Evolutionary conservation across 805 yeast genomes (phyloP).

Genomic region (Metschnikowia henanensis): DNA sequence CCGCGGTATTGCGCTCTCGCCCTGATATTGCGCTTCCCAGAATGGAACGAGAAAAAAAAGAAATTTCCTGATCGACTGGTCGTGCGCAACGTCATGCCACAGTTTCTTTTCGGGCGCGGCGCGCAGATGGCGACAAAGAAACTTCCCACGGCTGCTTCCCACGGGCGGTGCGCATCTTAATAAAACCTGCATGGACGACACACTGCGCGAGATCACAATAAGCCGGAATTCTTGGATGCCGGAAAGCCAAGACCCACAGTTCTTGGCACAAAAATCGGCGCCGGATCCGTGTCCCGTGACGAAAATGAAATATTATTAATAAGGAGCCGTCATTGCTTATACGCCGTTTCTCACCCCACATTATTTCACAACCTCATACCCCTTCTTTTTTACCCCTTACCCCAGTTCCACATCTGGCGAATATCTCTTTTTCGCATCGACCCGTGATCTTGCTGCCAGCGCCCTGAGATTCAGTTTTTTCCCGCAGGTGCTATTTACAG

Average conservation of each 20-base stretch:
- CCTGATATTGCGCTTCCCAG: neutral
- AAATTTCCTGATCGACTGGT: conserved; percentile 1
- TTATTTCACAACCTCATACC: no score
- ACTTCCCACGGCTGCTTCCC: neutral
- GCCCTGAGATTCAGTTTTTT: no score
- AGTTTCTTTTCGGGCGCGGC: neutral
- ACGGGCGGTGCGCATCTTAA: conserved; percentile 10
- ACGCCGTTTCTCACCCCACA: no score
- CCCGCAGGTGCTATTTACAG: no score
- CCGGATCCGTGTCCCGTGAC: neutral
- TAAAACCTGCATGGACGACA: conserved; percentile 1
- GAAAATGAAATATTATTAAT: neutral
- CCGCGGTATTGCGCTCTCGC: neutral
- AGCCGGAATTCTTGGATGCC: conserved; percentile 1
- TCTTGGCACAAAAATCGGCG: conserved; percentile 4
- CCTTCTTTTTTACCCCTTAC: no score
- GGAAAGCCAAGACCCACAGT: conserved; percentile 2
- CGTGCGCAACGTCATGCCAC: neutral
- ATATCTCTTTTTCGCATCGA: no score
- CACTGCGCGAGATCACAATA: conserved; percentile 9
- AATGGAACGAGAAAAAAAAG: neutral
- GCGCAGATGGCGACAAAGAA: conserved; percentile 5
- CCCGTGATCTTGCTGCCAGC: no score
- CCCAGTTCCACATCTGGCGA: no score
- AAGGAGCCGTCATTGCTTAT: no score